phyloP scores from a whole-genome alignment of 2,329 filamentous ascomycete species.

The Diaporthe ilicicola region DNA sequence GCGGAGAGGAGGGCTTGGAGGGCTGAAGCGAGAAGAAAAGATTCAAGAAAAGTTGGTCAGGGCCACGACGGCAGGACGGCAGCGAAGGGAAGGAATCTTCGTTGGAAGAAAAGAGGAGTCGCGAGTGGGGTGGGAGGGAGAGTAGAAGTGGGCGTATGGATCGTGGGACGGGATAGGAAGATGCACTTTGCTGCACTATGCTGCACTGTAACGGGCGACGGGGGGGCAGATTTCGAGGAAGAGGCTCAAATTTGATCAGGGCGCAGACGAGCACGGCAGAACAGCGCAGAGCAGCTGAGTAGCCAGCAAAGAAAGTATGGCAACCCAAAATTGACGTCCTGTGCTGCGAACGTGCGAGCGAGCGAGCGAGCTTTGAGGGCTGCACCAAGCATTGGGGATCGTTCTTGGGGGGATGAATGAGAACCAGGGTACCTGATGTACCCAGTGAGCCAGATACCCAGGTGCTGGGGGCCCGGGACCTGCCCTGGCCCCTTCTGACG shows the following conservation, averaged over 20 bases:
- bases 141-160: slow-evolving; percentile 25
- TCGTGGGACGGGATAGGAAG: slow-evolving; percentile 16
- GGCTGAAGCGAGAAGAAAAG: slow-evolving; percentile 15
- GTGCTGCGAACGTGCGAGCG: neutral
- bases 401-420: neutral
- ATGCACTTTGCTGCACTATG: slow-evolving; percentile 5
- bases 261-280: neutral
- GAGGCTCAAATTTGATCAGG: slow-evolving; percentile 10
- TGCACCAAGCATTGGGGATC: neutral
- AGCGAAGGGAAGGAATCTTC: slow-evolving; percentile 24
- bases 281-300: neutral
- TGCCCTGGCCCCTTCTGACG: slow-evolving; percentile 6
- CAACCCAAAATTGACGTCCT: neutral
- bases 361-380: neutral
- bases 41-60: slow-evolving; percentile 25
- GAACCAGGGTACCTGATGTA: neutral
- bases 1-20: slow-evolving; percentile 14
- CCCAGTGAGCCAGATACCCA: neutral
- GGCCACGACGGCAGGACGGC: slow-evolving; percentile 25
- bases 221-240: neutral
- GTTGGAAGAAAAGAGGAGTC: slow-evolving; percentile 25
- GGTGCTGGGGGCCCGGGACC: neutral
- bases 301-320: neutral
- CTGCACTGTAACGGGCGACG: slow-evolving; percentile 17
- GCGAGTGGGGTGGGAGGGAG: slow-evolving; percentile 20